These are phyloP conservation scores for Wickerhamomyces ciferrii DNA, from an alignment of 805 yeast genomes.

Conservation along the genomic window DNA sequence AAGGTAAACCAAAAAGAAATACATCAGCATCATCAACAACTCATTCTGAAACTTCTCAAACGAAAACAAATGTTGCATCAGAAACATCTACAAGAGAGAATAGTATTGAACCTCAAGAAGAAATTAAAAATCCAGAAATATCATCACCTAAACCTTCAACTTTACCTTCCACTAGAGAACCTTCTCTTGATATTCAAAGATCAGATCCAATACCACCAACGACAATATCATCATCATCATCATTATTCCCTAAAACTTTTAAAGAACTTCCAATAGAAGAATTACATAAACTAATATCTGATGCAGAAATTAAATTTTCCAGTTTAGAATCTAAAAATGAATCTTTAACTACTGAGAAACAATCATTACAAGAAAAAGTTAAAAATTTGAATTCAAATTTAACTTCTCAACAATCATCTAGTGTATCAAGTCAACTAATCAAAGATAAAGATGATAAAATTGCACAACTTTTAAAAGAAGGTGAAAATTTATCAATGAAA, in stretches of 20 bases:
- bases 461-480: slow-evolving; percentile 66
- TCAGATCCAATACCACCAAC: no score
- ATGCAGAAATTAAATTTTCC: slow-evolving; percentile 10
- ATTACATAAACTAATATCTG: slow-evolving; percentile 7
- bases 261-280: slow-evolving; percentile 12
- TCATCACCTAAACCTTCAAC: background rate
- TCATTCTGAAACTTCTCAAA: background rate
- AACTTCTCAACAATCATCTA: background rate
- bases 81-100: background rate
- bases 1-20: slow-evolving; percentile 22
- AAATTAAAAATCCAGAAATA: background rate
- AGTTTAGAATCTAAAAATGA: slow-evolving; percentile 11
- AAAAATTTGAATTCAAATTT: slow-evolving; percentile 5
- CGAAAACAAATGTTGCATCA: background rate
- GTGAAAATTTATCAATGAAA: slow-evolving; percentile 62
- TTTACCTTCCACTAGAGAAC: slow-evolving; percentile 1
- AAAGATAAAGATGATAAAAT: slow-evolving; percentile 51
- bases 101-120: background rate
- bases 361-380: slow-evolving; percentile 17
- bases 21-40: slow-evolving; percentile 6
- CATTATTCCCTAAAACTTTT: slow-evolving; percentile 8
- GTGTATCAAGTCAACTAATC: slow-evolving; percentile 22
- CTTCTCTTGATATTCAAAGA: slow-evolving; percentile 3
- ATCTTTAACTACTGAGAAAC: slow-evolving; percentile 16
- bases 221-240: no score